Evolutionary conservation across 495 filamentous ascomycete genomes (phyloP), one percentile per base, ranked within the genome.

Genomic region (Entonaema liquescens): DNA sequence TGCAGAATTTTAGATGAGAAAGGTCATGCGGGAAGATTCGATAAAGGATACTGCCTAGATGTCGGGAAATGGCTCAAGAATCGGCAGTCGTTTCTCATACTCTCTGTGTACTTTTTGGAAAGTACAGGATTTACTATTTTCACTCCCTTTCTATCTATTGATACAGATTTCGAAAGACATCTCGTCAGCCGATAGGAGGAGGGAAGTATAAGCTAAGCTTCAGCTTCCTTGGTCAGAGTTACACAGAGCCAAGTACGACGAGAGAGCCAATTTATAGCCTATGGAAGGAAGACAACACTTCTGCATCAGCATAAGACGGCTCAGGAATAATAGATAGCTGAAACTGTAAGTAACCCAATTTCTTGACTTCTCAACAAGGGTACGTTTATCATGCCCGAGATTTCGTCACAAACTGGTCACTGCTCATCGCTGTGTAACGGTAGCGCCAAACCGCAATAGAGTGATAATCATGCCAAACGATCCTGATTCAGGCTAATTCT

Each of bases 401-500:
- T 68, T 62, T 26, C 33, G 56, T 68, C 65, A 64, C 29, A 29
- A 60, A 68, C 13, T 62, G 26, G 52, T 69, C 65, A 57, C 47
- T 49, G 57, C 19, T 11, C 49, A 72, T 61, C 64, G 65, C 52
- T 17, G 70, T 73, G 70, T 73, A 73, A 73, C 65, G 23, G n/a
- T 33, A 33, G 59, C 17, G 61, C 33, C 42, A 62, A 63, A 62
- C 44, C 61, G 62, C 42, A 52, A 60, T 57, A n/a, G 55, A 29
- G 6, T 38, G 57, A 50, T 53, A 66, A 57, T 38, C 11, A 31
- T 65, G 19, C 56, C 28, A 56, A 28, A 47, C 5, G 21, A 50
- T 29, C 35, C 36, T 62, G 62, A 66, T 73, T 66, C 70, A 65
- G 65, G 65, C 65, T 73, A 65, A 66, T 61, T 55, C 44, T 26